phyloP scores from a whole-genome alignment of 169 alveolate species.

The Perkinsus olseni region DNA sequence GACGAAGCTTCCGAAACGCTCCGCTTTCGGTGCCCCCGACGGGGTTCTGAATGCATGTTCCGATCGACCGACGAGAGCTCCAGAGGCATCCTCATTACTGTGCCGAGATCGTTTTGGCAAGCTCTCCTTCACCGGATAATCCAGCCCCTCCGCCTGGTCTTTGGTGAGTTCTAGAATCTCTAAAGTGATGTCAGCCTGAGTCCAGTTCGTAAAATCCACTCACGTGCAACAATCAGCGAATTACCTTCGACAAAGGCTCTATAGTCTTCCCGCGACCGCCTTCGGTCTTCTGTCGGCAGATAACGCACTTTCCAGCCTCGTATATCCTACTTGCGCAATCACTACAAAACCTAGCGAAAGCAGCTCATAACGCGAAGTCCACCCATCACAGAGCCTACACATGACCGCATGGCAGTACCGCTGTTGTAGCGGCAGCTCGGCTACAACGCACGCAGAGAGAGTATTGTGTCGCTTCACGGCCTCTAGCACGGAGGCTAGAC shows the following conservation, averaged over 20 bases:
- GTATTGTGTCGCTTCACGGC: neutral
- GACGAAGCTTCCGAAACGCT: neutral
- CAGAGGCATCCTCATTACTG: neutral
- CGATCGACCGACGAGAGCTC: neutral
- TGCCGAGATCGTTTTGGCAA: neutral
- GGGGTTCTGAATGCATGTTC: neutral
- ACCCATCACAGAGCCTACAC: neutral
- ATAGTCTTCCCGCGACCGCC: neutral
- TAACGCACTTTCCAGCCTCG: neutral
- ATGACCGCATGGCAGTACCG: neutral
- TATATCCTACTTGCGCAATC: neutral
- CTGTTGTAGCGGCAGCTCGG: neutral
- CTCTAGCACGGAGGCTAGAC: neutral
- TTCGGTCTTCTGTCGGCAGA: neutral
- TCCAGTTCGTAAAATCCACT: neutral
- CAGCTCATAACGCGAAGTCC: neutral
- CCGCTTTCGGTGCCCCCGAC: neutral
- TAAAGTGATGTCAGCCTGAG: neutral
- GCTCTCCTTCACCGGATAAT: neutral
- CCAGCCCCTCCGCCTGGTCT: neutral
- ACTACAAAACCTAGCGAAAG: neutral
- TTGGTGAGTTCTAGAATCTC: neutral
- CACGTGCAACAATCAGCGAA: no score
- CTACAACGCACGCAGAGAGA: neutral
- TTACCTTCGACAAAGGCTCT: neutral